These are phyloP conservation scores for Vachellia pachyceras DNA, from an alignment of 306 rosid genomes.

Conservation along the genomic window DNA sequence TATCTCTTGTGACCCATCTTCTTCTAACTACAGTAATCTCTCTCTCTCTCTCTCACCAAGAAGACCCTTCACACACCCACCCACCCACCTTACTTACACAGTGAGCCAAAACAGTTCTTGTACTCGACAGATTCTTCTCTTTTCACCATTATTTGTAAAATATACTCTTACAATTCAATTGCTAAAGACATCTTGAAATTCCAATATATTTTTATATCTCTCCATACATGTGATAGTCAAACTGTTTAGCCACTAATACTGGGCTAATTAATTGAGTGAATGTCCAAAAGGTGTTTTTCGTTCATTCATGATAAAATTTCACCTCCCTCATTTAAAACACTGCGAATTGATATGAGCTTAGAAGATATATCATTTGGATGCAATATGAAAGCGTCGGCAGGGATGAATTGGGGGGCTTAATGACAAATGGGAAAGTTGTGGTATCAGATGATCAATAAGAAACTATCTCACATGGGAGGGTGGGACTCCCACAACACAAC, in stretches of 20 bases:
- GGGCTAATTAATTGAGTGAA: background rate
- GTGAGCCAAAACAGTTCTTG: background rate
- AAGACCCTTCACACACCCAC: background rate
- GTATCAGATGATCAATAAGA: background rate
- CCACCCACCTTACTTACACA: background rate
- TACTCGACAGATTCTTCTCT: background rate
- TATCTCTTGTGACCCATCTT: background rate
- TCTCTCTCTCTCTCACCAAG: background rate
- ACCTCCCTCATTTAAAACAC: background rate
- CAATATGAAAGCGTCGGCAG: background rate
- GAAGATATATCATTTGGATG: background rate
- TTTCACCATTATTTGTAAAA: background rate
- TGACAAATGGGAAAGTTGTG: background rate
- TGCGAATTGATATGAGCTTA: background rate
- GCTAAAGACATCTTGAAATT: background rate
- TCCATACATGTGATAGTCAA: background rate
- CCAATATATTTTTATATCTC: background rate
- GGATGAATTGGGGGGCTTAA: background rate
- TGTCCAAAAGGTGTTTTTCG: background rate
- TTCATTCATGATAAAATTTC: background rate
- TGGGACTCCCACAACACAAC: background rate
- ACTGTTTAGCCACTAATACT: background rate
- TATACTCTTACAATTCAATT: background rate
- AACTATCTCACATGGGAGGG: background rate
- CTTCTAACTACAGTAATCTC: background rate